These are phyloP conservation scores for Oryza meridionalis DNA, from an alignment of 176 grass and related monocot species.

Conservation along the genomic window DNA sequence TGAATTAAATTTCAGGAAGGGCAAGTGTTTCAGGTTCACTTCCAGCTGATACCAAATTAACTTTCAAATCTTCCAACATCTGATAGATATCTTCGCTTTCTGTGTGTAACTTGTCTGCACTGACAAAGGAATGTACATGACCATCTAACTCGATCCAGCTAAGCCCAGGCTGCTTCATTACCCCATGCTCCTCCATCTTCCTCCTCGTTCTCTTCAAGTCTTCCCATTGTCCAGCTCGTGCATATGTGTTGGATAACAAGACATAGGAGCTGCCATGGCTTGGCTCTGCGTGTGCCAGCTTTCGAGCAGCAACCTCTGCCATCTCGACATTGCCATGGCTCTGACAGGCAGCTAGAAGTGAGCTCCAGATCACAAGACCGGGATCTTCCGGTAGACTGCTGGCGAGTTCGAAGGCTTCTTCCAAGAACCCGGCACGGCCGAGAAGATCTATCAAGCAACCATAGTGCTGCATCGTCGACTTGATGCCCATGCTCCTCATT, in stretches of 20 bases:
- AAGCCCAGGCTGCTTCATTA: constrained; percentile 49
- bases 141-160: constrained; percentile 64
- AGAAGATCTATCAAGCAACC: constrained; percentile 68
- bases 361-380: constrained; percentile 58
- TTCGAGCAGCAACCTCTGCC: constrained; percentile 46
- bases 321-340: constrained; percentile 59
- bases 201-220: constrained; percentile 53
- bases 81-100: constrained; percentile 45
- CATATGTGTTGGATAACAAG: constrained; percentile 56
- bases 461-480: constrained; percentile 49
- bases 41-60: constrained; percentile 44
- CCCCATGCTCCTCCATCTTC: constrained; percentile 44
- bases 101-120: constrained; percentile 46
- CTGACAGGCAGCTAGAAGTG: constrained; percentile 52
- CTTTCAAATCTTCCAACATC: constrained; percentile 52
- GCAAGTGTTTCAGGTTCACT: constrained; percentile 35
- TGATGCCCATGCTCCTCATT: constrained; percentile 58
- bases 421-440: constrained; percentile 45
- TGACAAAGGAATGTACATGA: constrained; percentile 51
- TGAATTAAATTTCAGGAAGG: constrained; percentile 33
- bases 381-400: constrained; percentile 40
- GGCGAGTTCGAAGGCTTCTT: constrained; percentile 46
- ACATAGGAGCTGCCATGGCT: constrained; percentile 54
- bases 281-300: constrained; percentile 31
- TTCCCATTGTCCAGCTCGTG: constrained; percentile 48